These are phyloP conservation scores for Lunasporangiospora selenospora DNA, from an alignment of 192 early-diverging fungal species.

Conservation along the genomic window DNA sequence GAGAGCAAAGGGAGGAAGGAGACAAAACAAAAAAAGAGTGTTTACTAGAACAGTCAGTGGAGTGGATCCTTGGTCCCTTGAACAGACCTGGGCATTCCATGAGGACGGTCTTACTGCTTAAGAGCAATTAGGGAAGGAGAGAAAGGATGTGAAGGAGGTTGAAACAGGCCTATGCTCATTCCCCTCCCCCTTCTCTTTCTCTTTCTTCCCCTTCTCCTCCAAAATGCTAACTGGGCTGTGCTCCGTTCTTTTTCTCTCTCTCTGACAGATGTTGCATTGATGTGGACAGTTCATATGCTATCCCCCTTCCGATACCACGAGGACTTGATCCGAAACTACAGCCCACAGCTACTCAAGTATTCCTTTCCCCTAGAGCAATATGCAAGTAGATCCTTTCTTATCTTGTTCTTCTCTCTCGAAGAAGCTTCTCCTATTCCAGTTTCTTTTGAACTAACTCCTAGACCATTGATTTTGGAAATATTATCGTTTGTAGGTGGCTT, in stretches of 20 bases:
- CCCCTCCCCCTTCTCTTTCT: not conserved
- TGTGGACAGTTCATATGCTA: constrained; percentile 71
- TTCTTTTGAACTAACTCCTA: too few relatives aligned
- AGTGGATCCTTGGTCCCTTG: too few relatives aligned
- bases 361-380: constrained; percentile 55
- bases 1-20: too few relatives aligned
- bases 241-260: constrained; percentile 2
- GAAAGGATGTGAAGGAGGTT: too few relatives aligned
- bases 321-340: constrained; percentile 59
- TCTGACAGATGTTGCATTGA: constrained; percentile 59
- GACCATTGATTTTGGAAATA: too few relatives aligned
- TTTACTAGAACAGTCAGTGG: too few relatives aligned
- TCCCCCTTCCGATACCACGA: constrained; percentile 64
- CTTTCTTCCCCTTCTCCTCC: constrained; percentile 2
- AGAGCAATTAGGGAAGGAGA: too few relatives aligned
- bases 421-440: not conserved
- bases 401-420: constrained; percentile 6
- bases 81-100: too few relatives aligned
- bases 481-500: constrained; percentile 26
- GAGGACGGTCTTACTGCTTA: too few relatives aligned
- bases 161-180: too few relatives aligned
- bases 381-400: constrained; percentile 18
- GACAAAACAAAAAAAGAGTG: too few relatives aligned
- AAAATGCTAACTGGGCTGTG: too few relatives aligned
- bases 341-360: constrained; percentile 44